Conservation (phyloP, 129 eudicot genomes). For the Tagetes erecta region DNA sequence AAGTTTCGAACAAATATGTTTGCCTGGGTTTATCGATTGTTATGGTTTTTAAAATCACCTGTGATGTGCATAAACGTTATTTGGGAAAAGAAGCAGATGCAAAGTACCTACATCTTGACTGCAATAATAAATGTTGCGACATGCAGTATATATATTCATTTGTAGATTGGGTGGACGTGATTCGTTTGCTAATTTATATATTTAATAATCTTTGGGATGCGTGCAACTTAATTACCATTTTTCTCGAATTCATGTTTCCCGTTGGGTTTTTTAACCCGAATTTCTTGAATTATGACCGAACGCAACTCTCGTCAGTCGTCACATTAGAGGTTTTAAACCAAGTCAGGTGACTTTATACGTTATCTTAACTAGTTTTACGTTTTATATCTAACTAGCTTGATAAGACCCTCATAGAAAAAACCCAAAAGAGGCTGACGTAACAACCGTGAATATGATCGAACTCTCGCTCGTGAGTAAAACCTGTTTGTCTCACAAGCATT, state of each 20-base stretch:
- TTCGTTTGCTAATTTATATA: background rate
- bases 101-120: background rate
- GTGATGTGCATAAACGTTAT: background rate
- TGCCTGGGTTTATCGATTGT: background rate
- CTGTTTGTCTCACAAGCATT: too few relatives aligned
- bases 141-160: conserved; percentile 12
- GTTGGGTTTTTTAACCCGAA: too few relatives aligned
- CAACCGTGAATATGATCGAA: too few relatives aligned
- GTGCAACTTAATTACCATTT: background rate
- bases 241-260: background rate
- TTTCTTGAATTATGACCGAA: too few relatives aligned
- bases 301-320: too few relatives aligned
- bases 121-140: background rate
- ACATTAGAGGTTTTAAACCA: too few relatives aligned
- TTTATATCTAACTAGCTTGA: too few relatives aligned
- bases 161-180: background rate
- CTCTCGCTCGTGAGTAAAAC: too few relatives aligned
- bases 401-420: too few relatives aligned
- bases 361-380: too few relatives aligned
- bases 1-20: background rate
- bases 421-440: too few relatives aligned
- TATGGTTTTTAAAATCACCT: background rate
- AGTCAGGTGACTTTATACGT: too few relatives aligned
- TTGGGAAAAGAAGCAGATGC: background rate
- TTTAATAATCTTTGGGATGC: background rate